Evolutionary conservation across 2,329 filamentous ascomycete species (phyloP).

Genomic region (Neofusicoccum kwambonambiense): DNA sequence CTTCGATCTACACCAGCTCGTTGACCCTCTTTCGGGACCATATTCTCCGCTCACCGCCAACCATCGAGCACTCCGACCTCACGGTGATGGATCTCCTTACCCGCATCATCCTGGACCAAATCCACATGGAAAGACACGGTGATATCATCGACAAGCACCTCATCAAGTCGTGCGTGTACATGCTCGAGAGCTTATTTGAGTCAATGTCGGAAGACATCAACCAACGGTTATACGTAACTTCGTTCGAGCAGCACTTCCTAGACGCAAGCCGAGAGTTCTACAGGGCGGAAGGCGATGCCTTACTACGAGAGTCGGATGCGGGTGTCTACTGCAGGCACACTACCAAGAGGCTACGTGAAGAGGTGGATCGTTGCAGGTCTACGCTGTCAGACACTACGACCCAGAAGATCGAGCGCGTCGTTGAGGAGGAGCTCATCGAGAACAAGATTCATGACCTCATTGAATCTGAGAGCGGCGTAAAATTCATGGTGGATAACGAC

Average conservation of each 20-base stretch:
- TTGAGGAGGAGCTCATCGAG: conserved; percentile 78
- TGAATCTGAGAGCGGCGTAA: conserved; percentile 80
- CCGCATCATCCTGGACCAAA: conserved; percentile 81
- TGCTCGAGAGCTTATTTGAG: conserved; percentile 88
- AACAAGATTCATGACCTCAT: conserved; percentile 79
- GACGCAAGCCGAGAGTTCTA: conserved; percentile 73
- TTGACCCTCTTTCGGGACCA: conserved; percentile 88
- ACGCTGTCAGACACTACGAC: conserved; percentile 73
- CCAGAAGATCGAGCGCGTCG: conserved; percentile 70
- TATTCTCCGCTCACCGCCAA: conserved; percentile 64
- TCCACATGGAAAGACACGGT: conserved; percentile 87
- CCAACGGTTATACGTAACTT: conserved; percentile 77
- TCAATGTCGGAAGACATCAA: conserved; percentile 73
- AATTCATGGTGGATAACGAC: conserved; percentile 90
- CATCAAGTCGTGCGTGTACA: conserved; percentile 78
- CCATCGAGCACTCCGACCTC: conserved; percentile 43
- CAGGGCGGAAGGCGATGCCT: conserved; percentile 66
- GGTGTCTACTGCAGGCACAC: conserved; percentile 78
- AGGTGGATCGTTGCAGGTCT: conserved; percentile 77
- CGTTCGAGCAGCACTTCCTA: conserved; percentile 79
- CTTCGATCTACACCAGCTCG: conserved; percentile 78
- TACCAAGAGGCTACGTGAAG: conserved; percentile 71
- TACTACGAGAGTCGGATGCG: conserved; percentile 77
- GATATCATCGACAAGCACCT: conserved; percentile 82
- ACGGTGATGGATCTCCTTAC: conserved; percentile 74